These are phyloP conservation scores for Mucor sp. DNA, from an alignment of 371 early-diverging fungal species.

Conservation along the genomic window DNA sequence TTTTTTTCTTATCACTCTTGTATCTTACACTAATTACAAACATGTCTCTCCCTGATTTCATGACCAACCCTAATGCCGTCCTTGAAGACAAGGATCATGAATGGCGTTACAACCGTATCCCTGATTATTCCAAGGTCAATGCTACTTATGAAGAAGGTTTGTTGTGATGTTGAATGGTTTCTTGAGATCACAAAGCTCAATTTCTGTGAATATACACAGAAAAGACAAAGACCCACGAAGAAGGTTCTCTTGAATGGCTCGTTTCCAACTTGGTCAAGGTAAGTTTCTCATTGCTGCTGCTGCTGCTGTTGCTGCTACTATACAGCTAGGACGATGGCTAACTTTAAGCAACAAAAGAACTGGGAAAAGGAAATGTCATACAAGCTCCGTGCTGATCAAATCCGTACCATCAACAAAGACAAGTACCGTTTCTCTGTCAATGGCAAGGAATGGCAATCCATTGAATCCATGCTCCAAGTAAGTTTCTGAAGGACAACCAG, in stretches of 20 bases:
- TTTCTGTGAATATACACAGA: constrained; percentile 14
- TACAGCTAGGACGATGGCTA: neutral
- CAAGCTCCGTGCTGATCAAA: constrained; percentile 50
- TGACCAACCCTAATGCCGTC: constrained; percentile 59
- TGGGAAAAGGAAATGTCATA: constrained; percentile 63
- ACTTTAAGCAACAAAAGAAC: constrained; percentile 26
- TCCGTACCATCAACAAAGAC: constrained; percentile 47
- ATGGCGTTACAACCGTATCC: constrained; percentile 54
- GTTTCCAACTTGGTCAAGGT: constrained; percentile 57
- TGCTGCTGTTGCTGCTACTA: neutral
- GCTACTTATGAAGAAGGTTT: constrained; percentile 46
- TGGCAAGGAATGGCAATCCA: constrained; percentile 38
- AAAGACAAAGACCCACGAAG: constrained; percentile 41
- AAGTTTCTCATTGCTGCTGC: too few species aligned
- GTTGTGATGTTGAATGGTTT: neutral
- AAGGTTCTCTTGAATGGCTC: constrained; percentile 52
- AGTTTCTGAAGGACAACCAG: neutral
- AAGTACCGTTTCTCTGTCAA: constrained; percentile 56
- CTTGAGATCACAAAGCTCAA: neutral
- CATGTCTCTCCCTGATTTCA: constrained; percentile 47
- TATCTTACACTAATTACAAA: neutral
- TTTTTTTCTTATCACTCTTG: neutral
- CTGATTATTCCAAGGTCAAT: constrained; percentile 53
- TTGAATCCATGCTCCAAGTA: constrained; percentile 55
- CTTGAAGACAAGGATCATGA: constrained; percentile 48